Base-by-base conservation (phyloP, 1,139 yeast genomes). In the Saccharomyces hybrid region DNA sequence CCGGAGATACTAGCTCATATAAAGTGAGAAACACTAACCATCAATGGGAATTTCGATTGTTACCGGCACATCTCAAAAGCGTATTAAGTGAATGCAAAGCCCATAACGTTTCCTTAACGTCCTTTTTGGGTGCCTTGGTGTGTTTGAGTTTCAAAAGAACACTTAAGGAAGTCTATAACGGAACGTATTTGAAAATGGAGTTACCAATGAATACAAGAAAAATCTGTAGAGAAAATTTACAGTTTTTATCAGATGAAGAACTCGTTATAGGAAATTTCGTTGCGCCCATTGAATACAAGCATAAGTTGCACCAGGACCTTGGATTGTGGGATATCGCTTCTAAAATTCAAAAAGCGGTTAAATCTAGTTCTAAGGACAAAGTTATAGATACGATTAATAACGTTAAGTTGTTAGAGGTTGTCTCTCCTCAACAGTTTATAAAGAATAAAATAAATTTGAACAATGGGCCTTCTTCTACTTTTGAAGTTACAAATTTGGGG, bases 401-500 rank as follows among this genome's bases (percentile, higher is more conserved):
- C 29, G 58, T 57, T 12, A 67, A 61, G 53, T 56, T 67, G 28
- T 56, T 67, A n/a, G 70, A 67, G 31, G 56, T 59, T 3, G 55
- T 63, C 5, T 58, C 65, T 51, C 41, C 59, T 12, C 49, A 56
- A 11, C 53, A 60, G 4, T 65, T 58, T 47, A 49, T 67, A 2
- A 47, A 51, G 26, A 52, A 55, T 12, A 64, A 61, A 50, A 12
- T 63, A n/a, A 55, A 59, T 4, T 26, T 50, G n/a, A 51, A 52
- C 12, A 51, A 24, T 11, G 59, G 60, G 11, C 69, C 70, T 2
- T 54, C 55, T 16, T 56, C 61, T 6, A 63, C 70, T 1, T 67
- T 68, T 54, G 71, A 68, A 58, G 56, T 68, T 7, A 63, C 70
- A 2, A 68, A 68, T 54, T 46, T 67, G 7, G 71, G 71, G 0